Evolutionary conservation across 2,329 filamentous ascomycete genomes (phyloP).

Genomic region (Biscogniauxia marginata): DNA sequence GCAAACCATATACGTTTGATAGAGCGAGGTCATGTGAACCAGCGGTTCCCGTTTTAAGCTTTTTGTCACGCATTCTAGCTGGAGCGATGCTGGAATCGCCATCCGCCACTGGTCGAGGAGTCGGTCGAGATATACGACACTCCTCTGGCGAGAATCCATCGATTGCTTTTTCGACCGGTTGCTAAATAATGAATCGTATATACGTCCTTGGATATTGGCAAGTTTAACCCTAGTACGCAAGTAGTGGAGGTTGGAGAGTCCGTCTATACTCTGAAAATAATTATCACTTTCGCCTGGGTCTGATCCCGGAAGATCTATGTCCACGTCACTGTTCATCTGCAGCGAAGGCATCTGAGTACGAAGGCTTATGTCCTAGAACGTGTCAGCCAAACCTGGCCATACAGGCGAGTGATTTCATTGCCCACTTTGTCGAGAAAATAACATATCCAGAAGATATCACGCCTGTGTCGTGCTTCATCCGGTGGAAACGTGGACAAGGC

Average conservation of each 20-base stretch:
- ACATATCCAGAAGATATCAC: constrained; percentile 41
- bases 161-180: constrained; percentile 27
- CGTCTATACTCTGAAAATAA: constrained; percentile 36
- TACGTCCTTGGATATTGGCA: constrained; percentile 40
- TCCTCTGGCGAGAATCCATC: constrained; percentile 27
- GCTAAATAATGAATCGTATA: constrained; percentile 41
- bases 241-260: constrained; percentile 35
- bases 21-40: constrained; percentile 37
- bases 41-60: constrained; percentile 30
- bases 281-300: constrained; percentile 32
- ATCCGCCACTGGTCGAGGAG: constrained; percentile 39
- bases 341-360: constrained; percentile 37
- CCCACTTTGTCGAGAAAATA: constrained; percentile 41
- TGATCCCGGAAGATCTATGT: constrained; percentile 36
- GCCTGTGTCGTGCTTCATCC: constrained; percentile 35
- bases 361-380: constrained; percentile 36
- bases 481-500: constrained; percentile 23
- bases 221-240: constrained; percentile 41
- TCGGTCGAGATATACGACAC: constrained; percentile 23
- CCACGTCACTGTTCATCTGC: constrained; percentile 40
- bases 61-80: constrained; percentile 33
- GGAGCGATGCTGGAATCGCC: constrained; percentile 34
- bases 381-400: constrained; percentile 3
- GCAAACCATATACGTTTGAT: constrained; percentile 37
- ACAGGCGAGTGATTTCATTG: too few species aligned